Evolutionary conservation across 345 rosid species (phyloP).

Genomic region (Eucalyptus sp.): DNA sequence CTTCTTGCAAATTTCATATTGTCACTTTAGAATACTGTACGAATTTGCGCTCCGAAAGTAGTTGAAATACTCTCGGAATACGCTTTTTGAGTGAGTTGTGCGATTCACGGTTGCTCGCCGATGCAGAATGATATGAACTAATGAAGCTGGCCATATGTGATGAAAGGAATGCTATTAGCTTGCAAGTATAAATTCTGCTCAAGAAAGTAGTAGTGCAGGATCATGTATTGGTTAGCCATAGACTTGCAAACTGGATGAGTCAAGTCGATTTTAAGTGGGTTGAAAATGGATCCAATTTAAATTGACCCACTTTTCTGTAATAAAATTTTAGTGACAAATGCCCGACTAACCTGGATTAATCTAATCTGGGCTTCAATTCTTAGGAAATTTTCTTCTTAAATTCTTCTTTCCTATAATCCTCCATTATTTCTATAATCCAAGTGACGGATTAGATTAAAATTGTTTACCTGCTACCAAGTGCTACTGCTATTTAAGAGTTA

Average conservation of each 20-base stretch:
- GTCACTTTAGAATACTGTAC: neutral
- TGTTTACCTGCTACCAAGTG: no score
- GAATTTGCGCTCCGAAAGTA: rapidly evolving
- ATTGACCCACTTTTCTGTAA: neutral
- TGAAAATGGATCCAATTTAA: neutral
- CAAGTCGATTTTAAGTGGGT: neutral
- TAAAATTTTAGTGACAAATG: neutral
- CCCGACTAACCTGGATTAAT: rapidly evolving
- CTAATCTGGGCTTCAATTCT: neutral
- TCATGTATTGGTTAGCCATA: neutral
- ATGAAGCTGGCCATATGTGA: neutral
- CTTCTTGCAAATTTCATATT: neutral
- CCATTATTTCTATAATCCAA: no score
- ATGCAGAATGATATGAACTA: neutral
- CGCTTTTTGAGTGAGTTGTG: neutral
- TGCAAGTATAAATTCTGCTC: neutral
- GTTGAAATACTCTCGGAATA: neutral
- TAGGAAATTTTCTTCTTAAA: neutral
- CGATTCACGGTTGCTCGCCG: neutral
- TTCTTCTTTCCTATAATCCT: no score
- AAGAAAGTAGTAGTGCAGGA: neutral
- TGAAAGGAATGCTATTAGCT: neutral
- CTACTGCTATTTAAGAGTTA: no score
- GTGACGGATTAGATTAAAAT: no score
- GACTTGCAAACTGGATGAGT: neutral